A percentile compares a stretch with the other conserved stretches of the same genome.
Evolutionary conservation across 2,329 filamentous ascomycete species (phyloP).

Genomic region (Alternaria arbusti): DNA sequence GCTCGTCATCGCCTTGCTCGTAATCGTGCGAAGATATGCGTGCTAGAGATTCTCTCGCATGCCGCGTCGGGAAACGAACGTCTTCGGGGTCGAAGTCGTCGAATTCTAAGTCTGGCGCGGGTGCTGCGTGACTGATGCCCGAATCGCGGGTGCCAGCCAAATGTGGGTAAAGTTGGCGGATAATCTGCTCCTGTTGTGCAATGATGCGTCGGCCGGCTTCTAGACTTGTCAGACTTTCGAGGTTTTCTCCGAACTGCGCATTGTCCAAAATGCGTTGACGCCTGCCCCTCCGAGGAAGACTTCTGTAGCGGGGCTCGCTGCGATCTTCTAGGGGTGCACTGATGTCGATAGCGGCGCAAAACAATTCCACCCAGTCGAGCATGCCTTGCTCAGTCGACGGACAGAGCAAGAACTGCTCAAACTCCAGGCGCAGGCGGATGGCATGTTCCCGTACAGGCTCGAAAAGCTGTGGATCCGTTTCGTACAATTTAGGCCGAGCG

Average conservation of each 20-base stretch:
- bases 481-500: slow-evolving; percentile 50
- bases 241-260: slow-evolving; percentile 35
- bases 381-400: slow-evolving; percentile 70
- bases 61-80: slow-evolving; percentile 40
- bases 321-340: slow-evolving; percentile 74
- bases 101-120: slow-evolving; percentile 36
- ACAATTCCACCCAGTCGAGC: slow-evolving; percentile 70
- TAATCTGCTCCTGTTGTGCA: slow-evolving; percentile 57
- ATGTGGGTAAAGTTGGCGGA: slow-evolving; percentile 55
- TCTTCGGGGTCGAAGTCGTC: slow-evolving; percentile 50
- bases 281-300: slow-evolving; percentile 53
- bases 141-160: slow-evolving; percentile 37
- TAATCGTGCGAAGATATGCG: slow-evolving; percentile 27
- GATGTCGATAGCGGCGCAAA: slow-evolving; percentile 75
- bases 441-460: slow-evolving; percentile 62
- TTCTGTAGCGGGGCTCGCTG: slow-evolving; percentile 53
- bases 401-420: slow-evolving; percentile 75
- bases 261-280: slow-evolving; percentile 47
- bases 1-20: slow-evolving; percentile 24
- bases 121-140: slow-evolving; percentile 13
- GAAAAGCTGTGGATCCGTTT: slow-evolving; percentile 56
- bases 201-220: slow-evolving; percentile 49
- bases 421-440: slow-evolving; percentile 74
- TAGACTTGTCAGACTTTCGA: slow-evolving; percentile 39
- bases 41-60: slow-evolving; percentile 15